phyloP scores from a whole-genome alignment of 2,329 filamentous ascomycete genomes.

The Diaporthe amygdali region DNA sequence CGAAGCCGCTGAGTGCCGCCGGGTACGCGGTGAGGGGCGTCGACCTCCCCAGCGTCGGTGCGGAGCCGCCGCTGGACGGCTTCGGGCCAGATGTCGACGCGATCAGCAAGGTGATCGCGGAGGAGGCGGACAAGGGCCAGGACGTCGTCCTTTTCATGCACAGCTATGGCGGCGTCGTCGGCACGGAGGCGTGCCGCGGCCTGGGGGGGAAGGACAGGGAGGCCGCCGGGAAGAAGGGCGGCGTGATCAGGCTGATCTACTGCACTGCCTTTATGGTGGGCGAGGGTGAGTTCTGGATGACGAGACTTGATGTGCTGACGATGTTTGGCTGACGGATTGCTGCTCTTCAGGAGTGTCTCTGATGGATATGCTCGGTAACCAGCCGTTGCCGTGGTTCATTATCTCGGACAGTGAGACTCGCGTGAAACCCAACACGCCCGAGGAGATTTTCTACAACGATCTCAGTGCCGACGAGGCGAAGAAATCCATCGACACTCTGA shows the following conservation, averaged over 20 bases:
- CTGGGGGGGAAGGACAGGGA: conserved; percentile 6
- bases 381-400: not conserved
- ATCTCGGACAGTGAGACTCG: not conserved
- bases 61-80: not conserved
- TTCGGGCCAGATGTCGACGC: conserved; percentile 8
- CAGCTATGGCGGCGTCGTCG: conserved; percentile 15
- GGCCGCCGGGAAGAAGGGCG: not conserved
- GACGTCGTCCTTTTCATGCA: conserved; percentile 18
- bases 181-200: conserved; percentile 5
- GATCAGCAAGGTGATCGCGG: not conserved
- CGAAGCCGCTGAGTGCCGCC: not conserved
- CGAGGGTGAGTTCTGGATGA: not conserved
- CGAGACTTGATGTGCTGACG: not conserved
- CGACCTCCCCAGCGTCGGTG: not conserved
- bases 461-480: not conserved
- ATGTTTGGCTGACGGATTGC: not conserved
- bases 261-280: conserved; percentile 8
- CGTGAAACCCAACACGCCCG: not conserved
- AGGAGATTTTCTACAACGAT: conserved; percentile 6
- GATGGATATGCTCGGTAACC: not conserved
- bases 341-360: not conserved
- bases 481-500: not conserved
- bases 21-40: not conserved
- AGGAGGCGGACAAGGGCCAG: conserved; percentile 1
- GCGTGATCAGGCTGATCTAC: conserved; percentile 5